Evolutionary conservation across 805 yeast genomes (phyloP), one percentile per base, ranked within the genome.

Genomic region (Wickerhamiella shivajii): DNA sequence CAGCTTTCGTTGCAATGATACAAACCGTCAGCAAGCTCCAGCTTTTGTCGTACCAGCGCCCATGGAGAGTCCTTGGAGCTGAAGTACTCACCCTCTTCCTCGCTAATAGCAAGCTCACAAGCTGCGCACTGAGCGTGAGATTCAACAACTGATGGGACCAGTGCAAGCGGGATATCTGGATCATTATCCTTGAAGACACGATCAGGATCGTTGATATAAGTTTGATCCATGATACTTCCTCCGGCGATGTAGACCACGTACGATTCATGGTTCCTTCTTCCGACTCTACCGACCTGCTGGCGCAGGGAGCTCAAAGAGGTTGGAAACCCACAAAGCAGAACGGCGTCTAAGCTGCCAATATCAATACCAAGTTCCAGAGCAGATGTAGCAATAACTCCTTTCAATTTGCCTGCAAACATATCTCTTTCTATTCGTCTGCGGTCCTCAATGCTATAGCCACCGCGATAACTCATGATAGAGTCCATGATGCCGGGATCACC

Each of bases 281-380:
- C 99, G 0, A 95, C 97, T 49, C 99, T 66, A 23, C 99, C 99
- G 60, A 90, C 77, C 50, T 90, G 98, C 55, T 90, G 99, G 45
- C 85, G 81, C 50, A 90, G 69, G 40, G 83, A 83, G 31, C 92
- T 74, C 39, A 84, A 65, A 34, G 93, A 78, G 14, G 72, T 60
- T 0, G 99, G 99, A 42, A 90, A 90, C 0, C 97, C 97, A 48
- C 93, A 81, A 59, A 84, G 72, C 2, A 90, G 57, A 0, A 85
- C 97, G 1, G 93, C 84, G 54, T 90, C 98, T 29, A 90, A 60
- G 10, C 77, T 79, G 31, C 97, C 93, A 40, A 90, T 77, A 61
- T 90, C 98, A 33, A 90, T 80, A 39, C 99, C 99, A 30, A 90
- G 65, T 50, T 90, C 99, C 37, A 90, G 59, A 0, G 99, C 98